Evolutionary conservation across 1,284 basidiomycete species (phyloP), one percentile per base, ranked within the genome.

Genomic region (Amylostereum areolatum): DNA sequence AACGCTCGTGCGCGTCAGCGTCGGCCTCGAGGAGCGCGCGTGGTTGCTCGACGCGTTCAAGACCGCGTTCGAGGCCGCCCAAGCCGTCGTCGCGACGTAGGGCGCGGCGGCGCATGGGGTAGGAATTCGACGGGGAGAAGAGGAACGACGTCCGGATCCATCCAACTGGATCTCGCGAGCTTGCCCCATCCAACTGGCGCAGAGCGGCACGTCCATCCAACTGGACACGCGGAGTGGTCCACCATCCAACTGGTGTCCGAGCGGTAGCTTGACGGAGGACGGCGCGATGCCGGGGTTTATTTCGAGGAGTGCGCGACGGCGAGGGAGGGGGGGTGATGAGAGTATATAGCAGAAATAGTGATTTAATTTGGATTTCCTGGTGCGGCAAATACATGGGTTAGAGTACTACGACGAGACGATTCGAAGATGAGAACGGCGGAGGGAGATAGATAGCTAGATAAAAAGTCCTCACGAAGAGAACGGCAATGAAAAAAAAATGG

Each of bases 1-100:
- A 45, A 84, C 83, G 3, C 69, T 99, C 41, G 89, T 99, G 4
- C 77, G 97, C 52, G 80, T 98, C 36, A 93, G 89, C 56, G 84
- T 98, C 12, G 97, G 97, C 1, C 74, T 95, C 72, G 97, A 99
- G 69, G 83, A 91, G 18, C 69, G 66, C n/a, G 72, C 72, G 31
- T 66, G 62, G 40, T 68, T 99, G 43, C 61, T 87, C 46, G 61
- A 63, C 1, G 80, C 76, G 59, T 92, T 97, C 59, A 69, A 70
- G 48, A 62, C 56, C 5, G 92, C 93, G 18, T 59, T 97, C 49
- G 70, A 70, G 40, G 85, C 83, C 7, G 89, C 66, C 28, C 52
- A 55, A 28, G 37, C 39, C 33, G 48, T 27, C 2, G 50, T n/a
- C 3, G 29, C 46, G 4, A n/a, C 6, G 10, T 32, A 12, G 6